Conservation (phyloP, 2,329 filamentous ascomycete species). For the Penicillium sp. region DNA sequence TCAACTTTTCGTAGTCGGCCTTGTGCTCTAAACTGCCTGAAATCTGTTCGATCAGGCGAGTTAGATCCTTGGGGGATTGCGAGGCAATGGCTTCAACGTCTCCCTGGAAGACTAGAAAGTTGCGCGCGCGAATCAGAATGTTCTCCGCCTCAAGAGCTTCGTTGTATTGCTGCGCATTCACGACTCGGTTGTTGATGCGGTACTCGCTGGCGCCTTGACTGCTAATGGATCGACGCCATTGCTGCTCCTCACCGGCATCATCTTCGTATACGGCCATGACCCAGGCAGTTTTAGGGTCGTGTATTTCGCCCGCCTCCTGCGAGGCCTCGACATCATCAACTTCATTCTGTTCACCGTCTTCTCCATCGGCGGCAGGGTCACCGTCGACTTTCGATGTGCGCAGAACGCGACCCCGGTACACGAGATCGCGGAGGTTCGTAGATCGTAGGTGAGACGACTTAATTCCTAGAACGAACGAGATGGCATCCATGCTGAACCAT, state of each 20-base stretch:
- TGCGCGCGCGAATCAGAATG: slow-evolving; percentile 94
- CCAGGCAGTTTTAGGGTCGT: slow-evolving; percentile 91
- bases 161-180: slow-evolving; percentile 89
- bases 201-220: slow-evolving; percentile 86
- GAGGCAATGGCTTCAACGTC: slow-evolving; percentile 96
- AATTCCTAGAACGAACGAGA: slow-evolving; percentile 96
- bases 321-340: slow-evolving; percentile 55
- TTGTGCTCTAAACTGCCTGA: slow-evolving; percentile 95
- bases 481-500: slow-evolving; percentile 80
- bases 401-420: slow-evolving; percentile 91
- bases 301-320: slow-evolving; percentile 51
- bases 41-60: slow-evolving; percentile 91
- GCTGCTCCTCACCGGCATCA: slow-evolving; percentile 88
- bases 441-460: slow-evolving; percentile 98
- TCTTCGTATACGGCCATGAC: slow-evolving; percentile 99
- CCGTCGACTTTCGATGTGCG: slow-evolving; percentile 87
- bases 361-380: slow-evolving; percentile 58
- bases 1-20: slow-evolving; percentile 84
- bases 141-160: slow-evolving; percentile 86
- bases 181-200: slow-evolving; percentile 86
- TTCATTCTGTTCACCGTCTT: slow-evolving; percentile 57
- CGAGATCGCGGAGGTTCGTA: slow-evolving; percentile 83
- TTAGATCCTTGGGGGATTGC: slow-evolving; percentile 89
- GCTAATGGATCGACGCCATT: slow-evolving; percentile 94
- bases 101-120: slow-evolving; percentile 97